Evolutionary conservation across 305 asterid species (phyloP).

Genomic region (Solanum hybrid): DNA sequence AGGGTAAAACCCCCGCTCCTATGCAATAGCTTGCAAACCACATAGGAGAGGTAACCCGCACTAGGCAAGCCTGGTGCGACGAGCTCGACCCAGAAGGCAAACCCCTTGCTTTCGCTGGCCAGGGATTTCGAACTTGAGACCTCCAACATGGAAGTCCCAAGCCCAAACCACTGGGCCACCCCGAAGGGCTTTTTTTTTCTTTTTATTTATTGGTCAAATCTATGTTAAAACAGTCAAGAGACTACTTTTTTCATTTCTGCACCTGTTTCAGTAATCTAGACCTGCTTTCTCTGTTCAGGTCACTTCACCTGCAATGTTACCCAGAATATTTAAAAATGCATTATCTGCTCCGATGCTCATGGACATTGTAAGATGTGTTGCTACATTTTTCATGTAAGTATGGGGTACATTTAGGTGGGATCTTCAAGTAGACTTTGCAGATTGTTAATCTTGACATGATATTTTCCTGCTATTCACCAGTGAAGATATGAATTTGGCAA

Average conservation of each 20-base stretch:
- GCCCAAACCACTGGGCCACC: no score
- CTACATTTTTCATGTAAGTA: constrained; percentile 60
- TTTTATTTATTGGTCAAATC: neutral
- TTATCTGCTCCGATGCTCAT: constrained; percentile 59
- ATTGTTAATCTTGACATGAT: constrained; percentile 8
- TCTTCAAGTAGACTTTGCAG: neutral
- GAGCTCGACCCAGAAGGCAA: no score
- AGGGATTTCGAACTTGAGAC: no score
- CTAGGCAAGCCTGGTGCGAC: no score
- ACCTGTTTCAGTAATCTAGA: neutral
- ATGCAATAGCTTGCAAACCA: no score
- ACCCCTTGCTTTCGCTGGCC: no score
- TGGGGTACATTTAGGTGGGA: constrained; percentile 1
- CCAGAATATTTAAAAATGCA: constrained; percentile 65
- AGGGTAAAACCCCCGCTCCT: no score
- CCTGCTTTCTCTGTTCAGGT: constrained; percentile 27
- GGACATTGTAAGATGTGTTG: constrained; percentile 56
- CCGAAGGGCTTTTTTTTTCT: neutral
- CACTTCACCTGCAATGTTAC: constrained; percentile 52
- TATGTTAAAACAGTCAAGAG: neutral
- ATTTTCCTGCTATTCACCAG: constrained; percentile 35
- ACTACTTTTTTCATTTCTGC: constrained; percentile 7
- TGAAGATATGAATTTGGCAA: constrained; percentile 62
- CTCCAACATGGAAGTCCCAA: no score
- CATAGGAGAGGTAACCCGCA: no score